These are phyloP conservation scores for Yamadazyma blattariae DNA, from an alignment of 1,139 yeast species.

Conservation along the genomic window DNA sequence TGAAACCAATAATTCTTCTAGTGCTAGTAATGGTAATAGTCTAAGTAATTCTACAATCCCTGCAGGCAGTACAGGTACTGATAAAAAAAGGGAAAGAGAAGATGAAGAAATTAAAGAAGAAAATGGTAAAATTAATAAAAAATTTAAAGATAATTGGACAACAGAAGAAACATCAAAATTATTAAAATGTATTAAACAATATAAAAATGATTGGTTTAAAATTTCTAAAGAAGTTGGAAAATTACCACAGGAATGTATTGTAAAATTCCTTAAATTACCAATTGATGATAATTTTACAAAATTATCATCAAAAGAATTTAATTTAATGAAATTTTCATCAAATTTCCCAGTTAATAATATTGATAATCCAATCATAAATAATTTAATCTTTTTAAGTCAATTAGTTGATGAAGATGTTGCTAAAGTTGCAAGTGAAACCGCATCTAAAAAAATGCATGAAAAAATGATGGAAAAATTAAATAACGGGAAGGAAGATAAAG, in stretches of 20 bases:
- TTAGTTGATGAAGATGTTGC: constrained; percentile 86
- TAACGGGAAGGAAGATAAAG: constrained; percentile 31
- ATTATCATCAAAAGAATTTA: constrained; percentile 45
- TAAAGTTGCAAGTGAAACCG: constrained; percentile 72
- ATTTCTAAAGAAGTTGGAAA: constrained; percentile 66
- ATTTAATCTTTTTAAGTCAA: constrained; percentile 81
- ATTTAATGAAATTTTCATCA: constrained; percentile 76
- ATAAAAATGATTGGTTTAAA: constrained; percentile 70
- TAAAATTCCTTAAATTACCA: constrained; percentile 77
- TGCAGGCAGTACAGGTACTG: background rate
- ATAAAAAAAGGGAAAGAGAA: constrained; percentile 3
- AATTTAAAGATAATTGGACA: constrained; percentile 62
- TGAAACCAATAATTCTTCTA: background rate
- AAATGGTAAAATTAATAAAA: constrained; percentile 18
- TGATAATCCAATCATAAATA: constrained; percentile 91
- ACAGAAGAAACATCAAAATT: constrained; percentile 56
- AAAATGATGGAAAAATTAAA: constrained; percentile 36
- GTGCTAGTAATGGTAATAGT: background rate
- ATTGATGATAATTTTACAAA: constrained; percentile 70
- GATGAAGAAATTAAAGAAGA: constrained; percentile 4
- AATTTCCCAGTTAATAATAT: constrained; percentile 79
- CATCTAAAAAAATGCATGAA: constrained; percentile 57
- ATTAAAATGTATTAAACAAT: constrained; percentile 58
- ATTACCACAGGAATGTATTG: constrained; percentile 78
- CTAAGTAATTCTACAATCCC: background rate